phyloP scores from a whole-genome alignment of 139 green algal genomes.

The Ulvella scutata region DNA sequence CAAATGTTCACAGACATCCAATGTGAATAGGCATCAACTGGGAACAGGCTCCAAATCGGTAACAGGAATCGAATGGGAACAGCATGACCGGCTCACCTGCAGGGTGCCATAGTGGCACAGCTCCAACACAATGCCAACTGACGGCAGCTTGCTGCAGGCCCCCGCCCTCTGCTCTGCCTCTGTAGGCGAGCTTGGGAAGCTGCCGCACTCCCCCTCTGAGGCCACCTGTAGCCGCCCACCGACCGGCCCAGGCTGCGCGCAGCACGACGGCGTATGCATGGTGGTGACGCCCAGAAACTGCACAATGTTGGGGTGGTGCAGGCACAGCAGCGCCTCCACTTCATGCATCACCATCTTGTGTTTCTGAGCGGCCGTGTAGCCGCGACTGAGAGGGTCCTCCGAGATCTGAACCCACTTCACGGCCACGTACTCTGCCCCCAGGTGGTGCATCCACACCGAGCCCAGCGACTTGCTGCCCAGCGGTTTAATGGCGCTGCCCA shows the following conservation, averaged over 20 bases:
- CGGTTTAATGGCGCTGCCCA: neutral
- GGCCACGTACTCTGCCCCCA: neutral
- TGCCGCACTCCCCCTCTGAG: neutral
- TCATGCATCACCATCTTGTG: conserved; percentile 1
- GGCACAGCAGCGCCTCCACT: neutral
- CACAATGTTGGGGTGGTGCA: neutral
- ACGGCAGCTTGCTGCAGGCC: neutral
- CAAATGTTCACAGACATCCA: too few relatives aligned
- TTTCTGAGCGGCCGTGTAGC: neutral
- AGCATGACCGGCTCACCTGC: neutral
- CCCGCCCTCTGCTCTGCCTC: neutral
- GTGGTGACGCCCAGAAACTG: neutral
- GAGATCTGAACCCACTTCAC: neutral
- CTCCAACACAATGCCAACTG: neutral
- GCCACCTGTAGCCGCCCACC: neutral
- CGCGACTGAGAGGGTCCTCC: neutral
- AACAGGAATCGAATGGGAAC: too few relatives aligned
- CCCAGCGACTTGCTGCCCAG: neutral
- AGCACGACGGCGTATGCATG: neutral
- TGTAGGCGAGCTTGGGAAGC: neutral
- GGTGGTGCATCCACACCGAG: conserved; percentile 2
- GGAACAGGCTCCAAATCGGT: too few relatives aligned
- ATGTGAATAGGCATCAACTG: too few relatives aligned
- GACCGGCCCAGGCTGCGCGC: neutral
- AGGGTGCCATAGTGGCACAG: neutral